A percentile compares a stretch with the other conserved stretches of the same genome.
phyloP scores from a whole-genome alignment of 225 moss, liverwort and hornwort species.

The Climacium dendroides region DNA sequence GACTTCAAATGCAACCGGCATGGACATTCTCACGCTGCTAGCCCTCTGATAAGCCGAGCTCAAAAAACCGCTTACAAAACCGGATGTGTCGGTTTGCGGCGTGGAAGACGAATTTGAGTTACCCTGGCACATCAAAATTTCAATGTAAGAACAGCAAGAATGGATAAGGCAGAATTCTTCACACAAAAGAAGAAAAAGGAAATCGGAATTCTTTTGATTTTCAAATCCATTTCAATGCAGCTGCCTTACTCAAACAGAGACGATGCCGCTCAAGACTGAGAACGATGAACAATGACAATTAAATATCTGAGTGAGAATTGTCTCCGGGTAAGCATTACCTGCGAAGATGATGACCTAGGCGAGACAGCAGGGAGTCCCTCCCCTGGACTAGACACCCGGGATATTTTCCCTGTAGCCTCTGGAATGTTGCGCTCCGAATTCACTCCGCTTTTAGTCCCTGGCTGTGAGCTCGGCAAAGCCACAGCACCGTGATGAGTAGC shows the following conservation, averaged over 20 bases:
- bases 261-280: not conserved
- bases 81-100: conserved; percentile 15
- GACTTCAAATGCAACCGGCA: conserved; percentile 21
- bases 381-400: not conserved
- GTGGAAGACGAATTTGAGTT: not conserved
- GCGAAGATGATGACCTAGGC: conserved; percentile 11
- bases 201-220: not conserved
- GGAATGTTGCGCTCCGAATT: not conserved
- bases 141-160: not conserved
- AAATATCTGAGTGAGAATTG: not conserved
- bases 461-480: conserved; percentile 3
- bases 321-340: not conserved
- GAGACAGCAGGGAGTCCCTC: conserved; percentile 3
- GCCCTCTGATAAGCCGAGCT: conserved; percentile 56
- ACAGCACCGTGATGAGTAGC: conserved; percentile 25
- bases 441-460: not conserved
- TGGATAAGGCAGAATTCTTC: not conserved
- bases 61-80: conserved; percentile 41
- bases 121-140: conserved; percentile 9
- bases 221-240: not conserved
- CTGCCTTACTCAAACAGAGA: not conserved
- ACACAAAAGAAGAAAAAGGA: not conserved
- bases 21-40: conserved; percentile 43
- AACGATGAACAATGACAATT: not conserved
- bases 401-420: not conserved